Evolutionary conservation across 768 basidiomycete genomes (phyloP).

Genomic region (Russula griseocarnosa): DNA sequence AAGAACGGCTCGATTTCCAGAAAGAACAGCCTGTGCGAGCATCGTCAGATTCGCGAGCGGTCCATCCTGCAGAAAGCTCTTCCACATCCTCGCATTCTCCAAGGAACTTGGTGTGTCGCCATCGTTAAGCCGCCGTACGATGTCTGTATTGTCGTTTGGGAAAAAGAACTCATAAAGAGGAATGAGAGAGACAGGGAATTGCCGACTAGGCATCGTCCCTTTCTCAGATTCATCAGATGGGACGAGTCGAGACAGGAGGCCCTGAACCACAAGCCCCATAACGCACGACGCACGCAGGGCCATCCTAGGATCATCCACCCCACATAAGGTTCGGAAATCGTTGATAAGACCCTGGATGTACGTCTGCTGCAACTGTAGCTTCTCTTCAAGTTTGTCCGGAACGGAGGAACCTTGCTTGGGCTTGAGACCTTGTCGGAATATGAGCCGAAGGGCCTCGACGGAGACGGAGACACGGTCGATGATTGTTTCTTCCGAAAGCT

Average conservation of each 20-base stretch:
- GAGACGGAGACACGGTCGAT: slow-evolving; percentile 5
- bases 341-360: slow-evolving; percentile 4
- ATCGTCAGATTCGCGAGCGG: slow-evolving; percentile 12
- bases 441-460: slow-evolving; percentile 10
- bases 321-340: background rate
- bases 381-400: background rate
- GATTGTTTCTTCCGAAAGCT: slow-evolving; percentile 9
- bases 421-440: slow-evolving; percentile 1
- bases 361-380: background rate
- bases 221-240: background rate
- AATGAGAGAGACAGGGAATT: background rate
- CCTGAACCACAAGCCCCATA: slow-evolving; percentile 4
- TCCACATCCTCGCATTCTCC: background rate
- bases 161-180: slow-evolving; percentile 6
- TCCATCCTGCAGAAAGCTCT: slow-evolving; percentile 4
- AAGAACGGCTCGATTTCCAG: no score
- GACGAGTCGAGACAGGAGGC: background rate
- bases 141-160: background rate
- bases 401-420: background rate
- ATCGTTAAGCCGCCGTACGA: no score
- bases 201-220: background rate
- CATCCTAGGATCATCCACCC: background rate
- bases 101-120: background rate
- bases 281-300: slow-evolving; percentile 13
- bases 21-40: background rate